A percentile compares a stretch with the other conserved stretches of the same genome.
Evolutionary conservation across 352 stramenopile species (phyloP).

Genomic region (Globisporangium barbulae): DNA sequence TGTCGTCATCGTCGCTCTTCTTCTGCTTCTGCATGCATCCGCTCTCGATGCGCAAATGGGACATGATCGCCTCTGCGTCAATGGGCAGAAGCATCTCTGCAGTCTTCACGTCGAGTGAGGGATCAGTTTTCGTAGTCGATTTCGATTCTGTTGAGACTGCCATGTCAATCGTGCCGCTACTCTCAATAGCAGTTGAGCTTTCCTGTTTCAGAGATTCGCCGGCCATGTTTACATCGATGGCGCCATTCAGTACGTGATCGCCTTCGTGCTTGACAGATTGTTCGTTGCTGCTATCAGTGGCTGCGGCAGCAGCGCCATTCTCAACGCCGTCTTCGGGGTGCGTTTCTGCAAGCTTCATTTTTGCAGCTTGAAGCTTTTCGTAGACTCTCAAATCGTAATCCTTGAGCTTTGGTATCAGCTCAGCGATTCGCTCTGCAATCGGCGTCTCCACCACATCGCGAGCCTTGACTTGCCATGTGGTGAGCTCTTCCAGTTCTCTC

Average conservation of each 20-base stretch:
- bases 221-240: not conserved
- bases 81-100: slow-evolving; percentile 15
- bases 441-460: slow-evolving; percentile 42
- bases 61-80: slow-evolving; percentile 52
- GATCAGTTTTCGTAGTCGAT: not conserved
- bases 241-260: not conserved
- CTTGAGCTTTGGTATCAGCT: slow-evolving; percentile 45
- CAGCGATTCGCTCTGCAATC: slow-evolving; percentile 30
- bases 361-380: slow-evolving; percentile 50
- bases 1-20: slow-evolving; percentile 23
- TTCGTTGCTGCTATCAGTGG: not conserved
- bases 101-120: not conserved
- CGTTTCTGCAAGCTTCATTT: slow-evolving; percentile 28
- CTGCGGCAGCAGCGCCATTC: not conserved
- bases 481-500: slow-evolving; percentile 73
- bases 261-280: slow-evolving; percentile 5
- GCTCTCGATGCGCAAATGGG: slow-evolving; percentile 66
- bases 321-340: slow-evolving; percentile 2
- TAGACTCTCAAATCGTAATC: slow-evolving; percentile 65
- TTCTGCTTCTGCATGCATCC: slow-evolving; percentile 53
- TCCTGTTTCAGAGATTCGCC: not conserved
- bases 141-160: not conserved
- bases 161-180: not conserved
- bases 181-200: not conserved
- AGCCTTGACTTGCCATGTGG: slow-evolving; percentile 59